A percentile compares a stretch with the other conserved stretches of the same genome.
Evolutionary conservation across 1,284 basidiomycete species (phyloP).

Genomic region (Xerocomus amazonicus): DNA sequence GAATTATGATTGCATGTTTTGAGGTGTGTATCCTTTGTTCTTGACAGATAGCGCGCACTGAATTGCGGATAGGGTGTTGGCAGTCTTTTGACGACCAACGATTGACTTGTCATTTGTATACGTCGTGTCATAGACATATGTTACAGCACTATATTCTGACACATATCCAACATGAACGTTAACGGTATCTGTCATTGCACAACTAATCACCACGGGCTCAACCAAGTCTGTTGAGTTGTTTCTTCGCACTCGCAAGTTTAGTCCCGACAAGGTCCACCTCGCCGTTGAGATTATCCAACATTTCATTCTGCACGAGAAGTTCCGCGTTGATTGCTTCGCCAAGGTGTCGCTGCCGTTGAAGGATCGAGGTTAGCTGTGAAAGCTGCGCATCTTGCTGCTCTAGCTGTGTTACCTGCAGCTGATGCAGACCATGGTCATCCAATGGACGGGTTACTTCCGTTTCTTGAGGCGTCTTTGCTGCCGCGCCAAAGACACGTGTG

Average conservation of each 20-base stretch:
- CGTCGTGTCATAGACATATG: constrained; percentile 17
- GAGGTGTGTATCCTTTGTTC: constrained; percentile 54
- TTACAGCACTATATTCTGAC: constrained; percentile 16
- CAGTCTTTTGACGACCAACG: constrained; percentile 37
- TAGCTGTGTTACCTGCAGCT: constrained; percentile 79
- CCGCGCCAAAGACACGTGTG: constrained; percentile 77
- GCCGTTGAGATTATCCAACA: constrained; percentile 75
- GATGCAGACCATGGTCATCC: constrained; percentile 77
- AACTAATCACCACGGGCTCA: constrained; percentile 28
- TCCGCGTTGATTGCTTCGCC: constrained; percentile 87
- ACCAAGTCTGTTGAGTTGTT: constrained; percentile 74
- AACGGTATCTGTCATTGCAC: constrained; percentile 23
- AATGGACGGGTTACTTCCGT: constrained; percentile 84
- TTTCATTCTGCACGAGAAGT: constrained; percentile 80
- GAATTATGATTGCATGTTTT: constrained; percentile 95
- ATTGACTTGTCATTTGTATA: constrained; percentile 14
- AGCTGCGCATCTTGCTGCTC: constrained; percentile 83
- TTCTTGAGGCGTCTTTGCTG: constrained; percentile 61
- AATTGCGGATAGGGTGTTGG: constrained; percentile 49
- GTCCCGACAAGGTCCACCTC: constrained; percentile 73
- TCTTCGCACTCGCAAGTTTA: constrained; percentile 78
- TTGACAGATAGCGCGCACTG: constrained; percentile 2
- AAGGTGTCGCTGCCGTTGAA: constrained; percentile 83
- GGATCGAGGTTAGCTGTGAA: constrained; percentile 71
- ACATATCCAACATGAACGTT: constrained; percentile 3